Base-by-base conservation (phyloP, 495 filamentous ascomycete genomes). In the Bombardia bombarda region DNA sequence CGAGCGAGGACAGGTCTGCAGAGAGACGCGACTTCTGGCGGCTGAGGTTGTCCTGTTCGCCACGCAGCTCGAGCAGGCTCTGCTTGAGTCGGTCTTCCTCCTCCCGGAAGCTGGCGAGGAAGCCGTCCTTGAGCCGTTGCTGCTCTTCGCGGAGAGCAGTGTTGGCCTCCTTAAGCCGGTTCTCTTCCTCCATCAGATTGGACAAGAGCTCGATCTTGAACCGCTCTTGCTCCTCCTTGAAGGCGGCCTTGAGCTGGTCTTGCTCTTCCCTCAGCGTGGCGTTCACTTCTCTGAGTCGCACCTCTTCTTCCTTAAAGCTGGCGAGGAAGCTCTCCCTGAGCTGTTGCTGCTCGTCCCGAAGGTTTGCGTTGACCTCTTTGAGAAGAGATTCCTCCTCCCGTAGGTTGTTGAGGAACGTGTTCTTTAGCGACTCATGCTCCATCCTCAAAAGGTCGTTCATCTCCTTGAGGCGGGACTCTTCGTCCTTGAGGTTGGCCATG, bases 1-100 rank as follows among this genome's bases (percentile, higher is more conserved):
- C 87, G 0, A 97, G 71, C 13, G 82, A 82, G 17, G 89, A 87
- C 3, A 96, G 76, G 47, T 98, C 89, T 26, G 84, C 86, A 12
- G 77, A 76, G 18, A 96, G 71, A 32, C 81, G 79, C 12, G 77
- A 71, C 66, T 87, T 95, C 50, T 90, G 82, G 33, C 76, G 66
- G 14, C 63, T 61, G 23, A 97, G 68, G 17, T 78, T 74, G 25
- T 94, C 82, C 50, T 86, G 83, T 53, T 90, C 86, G 1, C 62
- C 50, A 40, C 75, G 73, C 16, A 88, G 61, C n/a, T 60, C 58
- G 2, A 43, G 24, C 4, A 66, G 65, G 45, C 44, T 55, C n/a
- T 66, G 57, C 21, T 64, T 64, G 4, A 70, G 30, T 20, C 70
- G 55, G 7, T 48, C 35, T 38, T 73, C 65, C 32, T 73, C 69